Evolutionary conservation across 352 stramenopile genomes (phyloP), one percentile per base, ranked within the genome.

Genomic region (Pythium oligandrum): DNA sequence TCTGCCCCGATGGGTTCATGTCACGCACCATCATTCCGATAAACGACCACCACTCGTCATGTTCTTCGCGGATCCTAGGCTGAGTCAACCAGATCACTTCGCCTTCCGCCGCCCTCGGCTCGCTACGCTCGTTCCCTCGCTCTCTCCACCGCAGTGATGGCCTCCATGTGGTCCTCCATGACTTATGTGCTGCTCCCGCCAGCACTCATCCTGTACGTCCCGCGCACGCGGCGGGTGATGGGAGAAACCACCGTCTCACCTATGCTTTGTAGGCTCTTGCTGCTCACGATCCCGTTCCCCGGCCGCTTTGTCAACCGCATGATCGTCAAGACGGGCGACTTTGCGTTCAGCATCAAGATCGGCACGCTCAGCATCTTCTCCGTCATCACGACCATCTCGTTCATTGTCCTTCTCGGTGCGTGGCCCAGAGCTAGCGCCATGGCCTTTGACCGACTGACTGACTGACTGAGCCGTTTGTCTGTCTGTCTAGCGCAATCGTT

Each of bases 261-360:
- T 30, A 11, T 48, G 17, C 43, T 51, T 12, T 47, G 6, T 57
- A 88, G 82, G 11, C 63, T 92, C 38, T 59, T 92, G 50, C 68
- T 92, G 42, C 65, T 92, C 44, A 92, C 82, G 37, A 88, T 92
- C 55, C 82, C 82, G 44, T 88, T 89, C 57, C 81, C 82, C 10
- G 61, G 75, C 17, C 12, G 78, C 33, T 33, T 77, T 44, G 44
- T 86, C 6, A 89, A 88, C 61, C 72, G 71, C 33, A 77, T 73
- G 43, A 76, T 92, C 45, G 72, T 92, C 55, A 83, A 80, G 56
- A 83, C 89, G 47, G 78, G 68, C 44, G 82, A 92, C 55, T 32
- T 88, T 2, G 60, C 89, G 33, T 89, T 92, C 51, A 86, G 69
- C 59, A 82, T 92, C 49, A 74, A 81, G 50, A 70, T 92, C 44